A percentile compares a stretch with the other conserved stretches of the same genome.
Evolutionary conservation across 805 yeast species (phyloP).

Genomic region (Kazachstania psychrophila): DNA sequence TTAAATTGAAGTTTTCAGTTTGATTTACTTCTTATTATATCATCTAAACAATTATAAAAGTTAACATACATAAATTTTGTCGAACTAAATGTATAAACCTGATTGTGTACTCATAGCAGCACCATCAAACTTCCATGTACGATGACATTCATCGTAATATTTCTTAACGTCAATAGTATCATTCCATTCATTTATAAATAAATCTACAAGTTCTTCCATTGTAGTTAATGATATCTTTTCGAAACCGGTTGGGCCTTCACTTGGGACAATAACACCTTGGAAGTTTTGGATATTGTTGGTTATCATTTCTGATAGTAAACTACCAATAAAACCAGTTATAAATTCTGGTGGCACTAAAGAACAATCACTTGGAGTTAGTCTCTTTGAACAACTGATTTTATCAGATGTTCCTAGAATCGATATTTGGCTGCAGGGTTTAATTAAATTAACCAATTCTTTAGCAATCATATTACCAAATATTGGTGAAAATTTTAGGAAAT

Average conservation of each 20-base stretch:
- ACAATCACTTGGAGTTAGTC: constrained; percentile 19
- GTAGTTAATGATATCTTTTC: constrained; percentile 37
- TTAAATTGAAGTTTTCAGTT: too few relatives aligned
- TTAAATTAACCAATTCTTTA: constrained; percentile 13
- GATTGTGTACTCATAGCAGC: constrained; percentile 27
- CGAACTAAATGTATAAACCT: constrained; percentile 25
- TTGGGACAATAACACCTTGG: constrained; percentile 29
- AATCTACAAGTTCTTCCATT: constrained; percentile 23
- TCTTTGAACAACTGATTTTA: constrained; percentile 18
- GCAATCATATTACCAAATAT: constrained; percentile 28
- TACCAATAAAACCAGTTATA: constrained; percentile 49
- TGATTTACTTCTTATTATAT: too few relatives aligned
- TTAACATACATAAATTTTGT: too few relatives aligned
- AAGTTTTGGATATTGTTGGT: constrained; percentile 7
- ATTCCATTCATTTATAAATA: constrained; percentile 10
- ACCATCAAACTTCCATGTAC: constrained; percentile 25
- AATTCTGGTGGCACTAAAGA: constrained; percentile 50
- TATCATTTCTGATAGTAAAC: constrained; percentile 29
- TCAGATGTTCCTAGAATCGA: constrained; percentile 24
- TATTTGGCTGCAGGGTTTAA: constrained; percentile 31
- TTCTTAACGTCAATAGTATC: constrained; percentile 7
- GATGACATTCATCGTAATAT: constrained; percentile 21
- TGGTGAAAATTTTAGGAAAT: constrained; percentile 29
- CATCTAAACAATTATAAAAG: too few relatives aligned
- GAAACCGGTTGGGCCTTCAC: constrained; percentile 56